Conservation (phyloP, 163 green algal genomes). For the Scenedesmus sp. region DNA sequence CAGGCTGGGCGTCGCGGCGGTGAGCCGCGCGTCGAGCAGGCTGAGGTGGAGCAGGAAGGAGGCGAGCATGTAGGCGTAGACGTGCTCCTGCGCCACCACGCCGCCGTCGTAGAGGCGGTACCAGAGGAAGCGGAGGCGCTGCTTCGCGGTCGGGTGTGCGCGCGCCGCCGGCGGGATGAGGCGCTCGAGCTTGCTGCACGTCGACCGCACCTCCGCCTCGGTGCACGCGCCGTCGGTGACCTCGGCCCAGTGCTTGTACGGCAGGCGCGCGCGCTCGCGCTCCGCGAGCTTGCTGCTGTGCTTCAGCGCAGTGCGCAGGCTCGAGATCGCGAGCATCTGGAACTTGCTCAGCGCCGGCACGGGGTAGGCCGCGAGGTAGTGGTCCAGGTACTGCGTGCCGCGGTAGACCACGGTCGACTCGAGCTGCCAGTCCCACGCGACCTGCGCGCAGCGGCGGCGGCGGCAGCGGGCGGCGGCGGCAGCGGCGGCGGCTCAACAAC, state of each 20-base stretch:
- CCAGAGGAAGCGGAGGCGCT: conserved; percentile 38
- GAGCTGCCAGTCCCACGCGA: conserved; percentile 46
- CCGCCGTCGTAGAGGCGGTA: conserved; percentile 39
- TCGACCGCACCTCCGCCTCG: conserved; percentile 30
- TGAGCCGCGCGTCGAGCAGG: conserved; percentile 27
- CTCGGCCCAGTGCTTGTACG: conserved; percentile 34
- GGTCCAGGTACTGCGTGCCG: conserved; percentile 39
- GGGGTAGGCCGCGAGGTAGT: conserved; percentile 21
- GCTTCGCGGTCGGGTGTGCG: conserved; percentile 33
- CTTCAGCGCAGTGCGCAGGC: conserved; percentile 32
- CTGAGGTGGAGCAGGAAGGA: conserved; percentile 46
- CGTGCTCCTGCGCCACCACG: conserved; percentile 34
- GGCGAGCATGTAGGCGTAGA: conserved; percentile 43
- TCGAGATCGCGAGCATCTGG: conserved; percentile 43
- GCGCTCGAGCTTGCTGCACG: conserved; percentile 22
- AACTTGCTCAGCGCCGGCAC: conserved; percentile 43
- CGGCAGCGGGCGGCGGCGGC: no score
- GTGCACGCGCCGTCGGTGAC: conserved; percentile 41
- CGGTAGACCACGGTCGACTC: conserved; percentile 41
- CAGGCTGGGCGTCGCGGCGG: conserved; percentile 7
- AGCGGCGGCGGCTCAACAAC: no score
- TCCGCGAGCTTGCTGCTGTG: conserved; percentile 31
- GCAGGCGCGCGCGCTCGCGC: conserved; percentile 19
- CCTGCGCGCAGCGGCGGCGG: conserved; percentile 4
- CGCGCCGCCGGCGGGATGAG: conserved; percentile 12